phyloP scores from a whole-genome alignment of 1,284 basidiomycete genomes.

The Apiotrichum mycotoxinovorans region DNA sequence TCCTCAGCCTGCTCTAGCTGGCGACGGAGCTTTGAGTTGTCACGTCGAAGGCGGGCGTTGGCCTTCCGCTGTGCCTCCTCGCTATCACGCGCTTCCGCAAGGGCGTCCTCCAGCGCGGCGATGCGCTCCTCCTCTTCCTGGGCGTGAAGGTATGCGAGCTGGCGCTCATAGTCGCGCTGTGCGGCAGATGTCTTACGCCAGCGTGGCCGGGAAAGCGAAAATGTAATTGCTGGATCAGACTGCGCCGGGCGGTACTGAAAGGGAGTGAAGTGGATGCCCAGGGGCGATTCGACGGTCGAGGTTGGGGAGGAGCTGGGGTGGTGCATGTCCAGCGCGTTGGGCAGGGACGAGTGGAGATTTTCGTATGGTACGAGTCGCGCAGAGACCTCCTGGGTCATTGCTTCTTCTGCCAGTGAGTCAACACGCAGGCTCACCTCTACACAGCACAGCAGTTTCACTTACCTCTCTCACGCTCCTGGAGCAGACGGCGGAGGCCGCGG shows the following conservation, averaged over 20 bases:
- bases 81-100: constrained; percentile 36
- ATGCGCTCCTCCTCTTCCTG: constrained; percentile 35
- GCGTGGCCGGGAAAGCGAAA: neutral
- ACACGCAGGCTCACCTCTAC: neutral
- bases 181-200: neutral
- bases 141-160: constrained; percentile 6
- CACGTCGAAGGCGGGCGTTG: constrained; percentile 32
- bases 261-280: neutral
- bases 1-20: constrained; percentile 33
- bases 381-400: neutral
- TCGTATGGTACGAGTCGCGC: constrained; percentile 2
- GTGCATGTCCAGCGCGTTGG: neutral
- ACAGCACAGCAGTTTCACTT: neutral
- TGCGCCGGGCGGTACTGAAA: neutral
- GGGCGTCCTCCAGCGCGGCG: constrained; percentile 30
- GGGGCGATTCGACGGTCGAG: neutral
- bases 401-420: neutral
- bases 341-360: neutral
- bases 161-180: neutral
- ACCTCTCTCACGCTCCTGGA: constrained; percentile 17
- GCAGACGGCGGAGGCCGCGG: constrained; percentile 11
- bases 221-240: neutral
- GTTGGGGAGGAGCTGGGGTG: neutral
- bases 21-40: constrained; percentile 34
- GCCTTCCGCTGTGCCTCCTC: constrained; percentile 40